Conservation (phyloP, 2,329 filamentous ascomycete species). For the Ramularia collo-cygni region DNA sequence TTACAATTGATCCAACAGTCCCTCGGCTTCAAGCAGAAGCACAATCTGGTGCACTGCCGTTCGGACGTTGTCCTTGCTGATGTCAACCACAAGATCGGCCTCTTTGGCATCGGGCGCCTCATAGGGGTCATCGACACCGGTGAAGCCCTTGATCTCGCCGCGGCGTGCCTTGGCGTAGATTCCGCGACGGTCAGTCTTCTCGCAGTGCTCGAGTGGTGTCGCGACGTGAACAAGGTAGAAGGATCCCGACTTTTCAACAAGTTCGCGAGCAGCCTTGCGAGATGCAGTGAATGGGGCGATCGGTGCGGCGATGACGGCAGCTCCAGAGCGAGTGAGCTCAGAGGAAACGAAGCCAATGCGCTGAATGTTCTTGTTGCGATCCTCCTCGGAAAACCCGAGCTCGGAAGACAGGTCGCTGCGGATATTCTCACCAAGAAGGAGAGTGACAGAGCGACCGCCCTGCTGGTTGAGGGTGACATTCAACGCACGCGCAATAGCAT, state of each 20-base stretch:
- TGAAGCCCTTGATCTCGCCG: slow-evolving; percentile 97
- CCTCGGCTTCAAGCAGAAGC: slow-evolving; percentile 80
- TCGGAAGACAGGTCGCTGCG: slow-evolving; percentile 88
- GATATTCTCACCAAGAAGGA: slow-evolving; percentile 92
- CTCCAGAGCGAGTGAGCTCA: slow-evolving; percentile 86
- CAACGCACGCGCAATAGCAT: slow-evolving; percentile 88
- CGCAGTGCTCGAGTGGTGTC: slow-evolving; percentile 83
- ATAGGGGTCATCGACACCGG: slow-evolving; percentile 95
- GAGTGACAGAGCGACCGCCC: slow-evolving; percentile 86
- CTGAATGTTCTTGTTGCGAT: slow-evolving; percentile 89
- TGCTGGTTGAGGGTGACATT: slow-evolving; percentile 98
- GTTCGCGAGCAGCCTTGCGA: slow-evolving; percentile 69
- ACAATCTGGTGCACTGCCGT: slow-evolving; percentile 97
- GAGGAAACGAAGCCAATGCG: slow-evolving; percentile 95
- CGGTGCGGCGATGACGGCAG: slow-evolving; percentile 91
- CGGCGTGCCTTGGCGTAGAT: slow-evolving; percentile 77
- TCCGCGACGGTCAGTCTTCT: slow-evolving; percentile 90
- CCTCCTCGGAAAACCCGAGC: slow-evolving; percentile 87
- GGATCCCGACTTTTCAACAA: slow-evolving; percentile 78
- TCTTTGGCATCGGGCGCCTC: slow-evolving; percentile 76
- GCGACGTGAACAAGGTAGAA: slow-evolving; percentile 96
- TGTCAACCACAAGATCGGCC: slow-evolving; percentile 76
- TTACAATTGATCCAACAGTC: slow-evolving; percentile 66
- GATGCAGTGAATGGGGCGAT: slow-evolving; percentile 87
- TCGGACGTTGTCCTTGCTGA: slow-evolving; percentile 79